phyloP scores from a whole-genome alignment of 371 early-diverging fungal genomes.

The Rhizopus sp. region DNA sequence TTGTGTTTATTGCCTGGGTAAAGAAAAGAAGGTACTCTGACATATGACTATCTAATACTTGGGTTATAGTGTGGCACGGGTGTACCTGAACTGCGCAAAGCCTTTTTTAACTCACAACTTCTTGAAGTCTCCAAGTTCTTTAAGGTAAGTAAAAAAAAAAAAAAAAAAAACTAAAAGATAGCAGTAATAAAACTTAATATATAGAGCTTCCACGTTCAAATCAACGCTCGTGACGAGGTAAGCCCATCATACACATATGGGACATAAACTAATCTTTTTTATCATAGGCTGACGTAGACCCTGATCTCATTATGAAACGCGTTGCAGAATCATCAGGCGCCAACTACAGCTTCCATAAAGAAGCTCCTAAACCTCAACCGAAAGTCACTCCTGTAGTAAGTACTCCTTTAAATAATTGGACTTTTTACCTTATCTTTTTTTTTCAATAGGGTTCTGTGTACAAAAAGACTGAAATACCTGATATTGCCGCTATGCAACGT shows the following conservation, averaged over 20 bases:
- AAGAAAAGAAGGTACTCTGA: slow-evolving; percentile 1
- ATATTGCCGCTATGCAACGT: slow-evolving; percentile 66
- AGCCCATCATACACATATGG: not conserved
- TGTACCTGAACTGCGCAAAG: slow-evolving; percentile 90
- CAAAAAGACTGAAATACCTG: slow-evolving; percentile 64
- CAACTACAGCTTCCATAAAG: slow-evolving; percentile 85
- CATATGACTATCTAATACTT: not conserved
- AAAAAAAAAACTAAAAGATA: too few species aligned
- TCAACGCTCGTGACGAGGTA: slow-evolving; percentile 85
- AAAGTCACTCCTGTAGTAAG: slow-evolving; percentile 55
- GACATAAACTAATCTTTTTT: not conserved
- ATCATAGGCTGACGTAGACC: slow-evolving; percentile 77
- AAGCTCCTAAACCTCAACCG: slow-evolving; percentile 43
- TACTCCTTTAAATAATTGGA: not conserved
- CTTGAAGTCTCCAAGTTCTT: slow-evolving; percentile 78
- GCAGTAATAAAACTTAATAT: not conserved
- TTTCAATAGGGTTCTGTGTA: slow-evolving; percentile 57
- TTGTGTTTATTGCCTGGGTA: slow-evolving; percentile 93
- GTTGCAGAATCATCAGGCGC: slow-evolving; percentile 85
- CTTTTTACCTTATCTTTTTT: not conserved
- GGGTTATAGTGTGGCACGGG: slow-evolving; percentile 84
- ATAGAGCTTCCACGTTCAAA: slow-evolving; percentile 86
- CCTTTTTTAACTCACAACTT: slow-evolving; percentile 81
- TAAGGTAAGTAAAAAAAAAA: slow-evolving; percentile 54
- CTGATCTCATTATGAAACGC: slow-evolving; percentile 82